Evolutionary conservation across 345 rosid genomes (phyloP).

Genomic region (Chamaenerion angustifolium): DNA sequence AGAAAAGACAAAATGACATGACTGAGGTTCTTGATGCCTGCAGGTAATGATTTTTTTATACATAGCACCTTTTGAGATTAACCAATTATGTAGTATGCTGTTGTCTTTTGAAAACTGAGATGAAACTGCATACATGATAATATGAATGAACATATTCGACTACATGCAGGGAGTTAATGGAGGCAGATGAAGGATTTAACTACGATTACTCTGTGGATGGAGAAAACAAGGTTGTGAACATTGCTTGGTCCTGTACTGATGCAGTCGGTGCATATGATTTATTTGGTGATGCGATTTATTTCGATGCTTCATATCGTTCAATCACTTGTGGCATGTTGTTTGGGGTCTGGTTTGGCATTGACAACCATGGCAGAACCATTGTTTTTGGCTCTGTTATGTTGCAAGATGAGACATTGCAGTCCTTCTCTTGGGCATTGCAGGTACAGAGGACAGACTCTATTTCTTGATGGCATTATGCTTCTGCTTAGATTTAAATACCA

Average conservation of each 20-base stretch:
- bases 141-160: too few species aligned
- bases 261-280: slow-evolving; percentile 37
- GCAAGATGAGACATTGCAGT: slow-evolving; percentile 57
- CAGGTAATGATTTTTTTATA: slow-evolving; percentile 10
- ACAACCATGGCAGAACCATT: slow-evolving; percentile 53
- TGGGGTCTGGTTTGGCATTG: slow-evolving; percentile 74
- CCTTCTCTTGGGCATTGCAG: slow-evolving; percentile 91
- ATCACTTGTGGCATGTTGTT: slow-evolving; percentile 71
- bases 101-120: too few species aligned
- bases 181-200: slow-evolving; percentile 51
- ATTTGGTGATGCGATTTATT: slow-evolving; percentile 68
- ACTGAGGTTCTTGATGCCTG: slow-evolving; percentile 72
- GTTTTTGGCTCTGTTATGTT: slow-evolving; percentile 70
- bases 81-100: too few species aligned
- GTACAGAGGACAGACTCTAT: slow-evolving; percentile 31
- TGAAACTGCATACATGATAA: too few species aligned
- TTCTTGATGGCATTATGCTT: slow-evolving; percentile 13
- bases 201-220: slow-evolving; percentile 58
- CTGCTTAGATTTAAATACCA: too few species aligned
- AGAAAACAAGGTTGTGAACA: slow-evolving; percentile 54
- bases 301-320: slow-evolving; percentile 67
- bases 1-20: slow-evolving; percentile 57
- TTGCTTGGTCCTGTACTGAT: slow-evolving; percentile 82
- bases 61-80: too few species aligned
- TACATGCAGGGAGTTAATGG: slow-evolving; percentile 43